phyloP scores from a whole-genome alignment of 495 filamentous ascomycete species.

The Aspergillus funiculosus region DNA sequence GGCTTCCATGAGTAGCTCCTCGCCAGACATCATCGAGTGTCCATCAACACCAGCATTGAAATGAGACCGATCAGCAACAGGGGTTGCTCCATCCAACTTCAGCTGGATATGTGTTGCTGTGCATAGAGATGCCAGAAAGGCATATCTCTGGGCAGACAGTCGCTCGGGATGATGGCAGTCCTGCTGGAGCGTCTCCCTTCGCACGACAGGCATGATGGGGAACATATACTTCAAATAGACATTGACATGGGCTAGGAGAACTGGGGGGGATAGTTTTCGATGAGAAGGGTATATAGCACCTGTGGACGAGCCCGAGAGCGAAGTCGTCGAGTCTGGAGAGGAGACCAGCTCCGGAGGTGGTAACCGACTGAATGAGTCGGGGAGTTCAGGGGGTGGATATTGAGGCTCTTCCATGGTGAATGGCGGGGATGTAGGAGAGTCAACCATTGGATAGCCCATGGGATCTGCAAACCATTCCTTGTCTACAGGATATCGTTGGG shows the following conservation, averaged over 20 bases:
- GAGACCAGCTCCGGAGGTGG: constrained; percentile 36
- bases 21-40: constrained; percentile 34
- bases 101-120: constrained; percentile 85
- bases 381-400: constrained; percentile 22
- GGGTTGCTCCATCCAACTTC: constrained; percentile 47
- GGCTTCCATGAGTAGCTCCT: constrained; percentile 64
- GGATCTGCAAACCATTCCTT: constrained; percentile 20
- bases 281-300: constrained; percentile 17
- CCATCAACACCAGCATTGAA: constrained; percentile 49
- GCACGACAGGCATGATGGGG: constrained; percentile 74
- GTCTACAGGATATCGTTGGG: constrained; percentile 18
- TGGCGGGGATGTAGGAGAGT: constrained; percentile 29
- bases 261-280: constrained; percentile 30
- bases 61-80: constrained; percentile 48
- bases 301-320: constrained; percentile 26
- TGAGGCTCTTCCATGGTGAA: constrained; percentile 24
- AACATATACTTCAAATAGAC: constrained; percentile 60
- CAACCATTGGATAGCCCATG: constrained; percentile 16
- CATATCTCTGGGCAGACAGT: constrained; percentile 65
- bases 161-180: constrained; percentile 54
- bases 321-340: constrained; percentile 37
- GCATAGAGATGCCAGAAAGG: constrained; percentile 70
- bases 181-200: constrained; percentile 60
- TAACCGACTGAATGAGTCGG: constrained; percentile 27
- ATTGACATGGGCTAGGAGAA: constrained; percentile 41